Conservation (phyloP, 78 protist genomes). For the Bigelowiella natans region DNA sequence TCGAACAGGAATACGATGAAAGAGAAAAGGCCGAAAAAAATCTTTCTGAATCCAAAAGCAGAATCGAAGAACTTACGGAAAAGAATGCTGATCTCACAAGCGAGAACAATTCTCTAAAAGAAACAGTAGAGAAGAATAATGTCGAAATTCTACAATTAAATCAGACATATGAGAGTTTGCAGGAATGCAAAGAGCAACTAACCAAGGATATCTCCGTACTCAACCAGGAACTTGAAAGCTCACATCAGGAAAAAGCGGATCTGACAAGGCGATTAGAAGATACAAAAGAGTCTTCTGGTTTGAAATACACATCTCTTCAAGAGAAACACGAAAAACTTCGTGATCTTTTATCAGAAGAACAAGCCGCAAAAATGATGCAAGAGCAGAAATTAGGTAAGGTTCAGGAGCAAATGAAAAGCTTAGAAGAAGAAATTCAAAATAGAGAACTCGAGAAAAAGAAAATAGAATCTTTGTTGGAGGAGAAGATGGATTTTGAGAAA, state of each 20-base stretch:
- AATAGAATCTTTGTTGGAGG: background rate
- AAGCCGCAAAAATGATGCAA: background rate
- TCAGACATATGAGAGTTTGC: too few relatives aligned
- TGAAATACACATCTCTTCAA: background rate
- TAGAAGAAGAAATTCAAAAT: background rate
- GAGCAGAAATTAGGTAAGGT: background rate
- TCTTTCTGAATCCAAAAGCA: too few relatives aligned
- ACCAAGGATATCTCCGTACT: background rate
- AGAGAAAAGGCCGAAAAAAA: too few relatives aligned
- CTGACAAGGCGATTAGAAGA: background rate
- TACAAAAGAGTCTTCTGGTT: background rate
- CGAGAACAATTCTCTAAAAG: background rate
- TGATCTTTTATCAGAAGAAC: background rate
- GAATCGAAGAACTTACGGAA: too few relatives aligned
- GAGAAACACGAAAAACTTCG: background rate
- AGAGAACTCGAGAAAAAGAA: background rate
- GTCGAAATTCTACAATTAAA: too few relatives aligned
- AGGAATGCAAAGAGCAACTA: background rate
- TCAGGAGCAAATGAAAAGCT: background rate
- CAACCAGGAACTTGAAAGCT: background rate
- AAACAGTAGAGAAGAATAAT: background rate
- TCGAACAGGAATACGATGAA: background rate
- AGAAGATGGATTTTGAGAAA: background rate
- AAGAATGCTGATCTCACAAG: background rate
- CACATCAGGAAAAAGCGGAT: background rate